Evolutionary conservation across 495 filamentous ascomycete species (phyloP), one percentile per base, ranked within the genome.

Genomic region (Staphylotrichum tortipilum): DNA sequence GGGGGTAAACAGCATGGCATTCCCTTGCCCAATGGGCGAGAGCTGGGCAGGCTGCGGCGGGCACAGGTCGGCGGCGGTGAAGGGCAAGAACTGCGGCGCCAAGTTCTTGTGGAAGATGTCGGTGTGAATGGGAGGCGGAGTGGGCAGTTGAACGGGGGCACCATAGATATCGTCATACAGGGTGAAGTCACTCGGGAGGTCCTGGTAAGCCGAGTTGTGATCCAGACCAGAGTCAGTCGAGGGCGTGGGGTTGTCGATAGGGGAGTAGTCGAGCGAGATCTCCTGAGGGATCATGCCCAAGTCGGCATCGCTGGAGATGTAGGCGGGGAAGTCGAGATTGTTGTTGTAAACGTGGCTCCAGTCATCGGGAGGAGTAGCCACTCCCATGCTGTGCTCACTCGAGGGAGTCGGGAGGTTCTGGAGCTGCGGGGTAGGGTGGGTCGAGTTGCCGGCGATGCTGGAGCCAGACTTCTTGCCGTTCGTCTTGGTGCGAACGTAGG

Each of bases 401-500:
- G 50, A 73, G 55, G 64, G 74, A 14, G 67, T 79, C 50, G 61
- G 76, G 29, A 81, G 66, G 53, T 77, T 78, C 23, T 76, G 72
- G 17, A 80, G 73, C 40, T 71, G 68, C 11, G 78, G 76, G 5
- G 79, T 80, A 17, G 71, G 71, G 4, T 79, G 75, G n/a, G 43
- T 42, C n/a, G 58, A 60, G 44, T 54, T 54, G 34, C 49, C 51
- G 6, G 44, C 43, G 15, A 60, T 56, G 62, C 71, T 74, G 18
- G 55, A 53, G 19, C 54, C 49, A 18, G 50, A 41, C 63, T 75
- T 78, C 58, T 84, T 81, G 57, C 67, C 67, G 49, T 94, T 95
- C 69, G 84, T 88, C 78, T 95, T 95, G 42, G 88, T 88, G 31
- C 92, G 85, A 54, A 86, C 79, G 54, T 98, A 98, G 4, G 75